Conservation (phyloP, 2,329 filamentous ascomycete genomes). For the Westerdykella aurantiaca region DNA sequence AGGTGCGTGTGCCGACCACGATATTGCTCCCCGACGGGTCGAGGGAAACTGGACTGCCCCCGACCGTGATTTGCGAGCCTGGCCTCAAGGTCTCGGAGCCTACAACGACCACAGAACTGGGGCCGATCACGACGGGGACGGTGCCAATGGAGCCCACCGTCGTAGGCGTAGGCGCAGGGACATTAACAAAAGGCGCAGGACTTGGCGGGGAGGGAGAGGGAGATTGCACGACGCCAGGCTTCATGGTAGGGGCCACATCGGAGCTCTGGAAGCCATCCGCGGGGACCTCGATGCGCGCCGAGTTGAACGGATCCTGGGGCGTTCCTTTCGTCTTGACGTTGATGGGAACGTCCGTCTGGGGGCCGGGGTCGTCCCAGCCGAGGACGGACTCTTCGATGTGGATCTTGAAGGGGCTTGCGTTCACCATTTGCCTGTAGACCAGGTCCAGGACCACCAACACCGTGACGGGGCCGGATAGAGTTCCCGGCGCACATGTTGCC, state of each 20-base stretch:
- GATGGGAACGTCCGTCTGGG: constrained; percentile 1
- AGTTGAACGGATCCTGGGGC: background rate
- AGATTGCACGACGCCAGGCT: background rate
- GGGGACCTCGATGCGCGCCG: constrained; percentile 1
- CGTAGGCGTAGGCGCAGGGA: constrained; percentile 9
- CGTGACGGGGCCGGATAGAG: constrained; percentile 37
- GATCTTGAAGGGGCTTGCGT: constrained; percentile 18
- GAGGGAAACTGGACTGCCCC: constrained; percentile 29
- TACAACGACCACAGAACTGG: constrained; percentile 30
- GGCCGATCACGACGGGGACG: constrained; percentile 24
- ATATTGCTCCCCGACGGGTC: constrained; percentile 25
- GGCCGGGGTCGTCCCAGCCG: constrained; percentile 16
- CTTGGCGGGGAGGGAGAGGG: background rate
- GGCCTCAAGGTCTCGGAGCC: constrained; percentile 32
- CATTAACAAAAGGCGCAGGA: constrained; percentile 1
- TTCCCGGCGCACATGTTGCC: constrained; percentile 31
- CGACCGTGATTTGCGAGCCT: constrained; percentile 31
- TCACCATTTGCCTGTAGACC: constrained; percentile 23
- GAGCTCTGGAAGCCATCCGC: constrained; percentile 1
- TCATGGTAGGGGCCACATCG: background rate
- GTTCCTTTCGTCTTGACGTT: constrained; percentile 6
- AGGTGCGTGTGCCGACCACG: constrained; percentile 23
- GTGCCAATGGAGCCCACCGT: constrained; percentile 25
- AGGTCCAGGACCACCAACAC: constrained; percentile 41
- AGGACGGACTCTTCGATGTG: constrained; percentile 26